phyloP scores from a whole-genome alignment of 192 early-diverging fungal genomes.

The Entrophospora sp. region DNA sequence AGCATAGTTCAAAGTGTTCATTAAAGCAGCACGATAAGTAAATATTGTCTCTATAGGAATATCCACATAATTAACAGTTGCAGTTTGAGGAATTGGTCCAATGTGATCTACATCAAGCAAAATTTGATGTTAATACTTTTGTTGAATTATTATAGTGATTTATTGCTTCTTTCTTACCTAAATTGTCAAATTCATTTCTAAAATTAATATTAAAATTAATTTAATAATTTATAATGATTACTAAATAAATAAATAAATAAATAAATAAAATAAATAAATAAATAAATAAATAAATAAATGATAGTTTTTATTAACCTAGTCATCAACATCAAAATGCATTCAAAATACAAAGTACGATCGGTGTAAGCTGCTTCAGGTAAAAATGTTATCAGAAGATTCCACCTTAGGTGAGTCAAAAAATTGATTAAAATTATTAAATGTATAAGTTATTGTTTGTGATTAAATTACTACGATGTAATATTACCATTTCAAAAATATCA shows the following conservation, averaged over 20 bases:
- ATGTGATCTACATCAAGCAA: background rate
- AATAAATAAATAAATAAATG: background rate
- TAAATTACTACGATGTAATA: too few species aligned
- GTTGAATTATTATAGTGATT: background rate
- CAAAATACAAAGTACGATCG: slow-evolving; percentile 14
- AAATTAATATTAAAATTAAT: too few species aligned
- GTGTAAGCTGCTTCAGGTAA: slow-evolving; percentile 8
- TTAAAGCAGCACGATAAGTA: slow-evolving; percentile 9
- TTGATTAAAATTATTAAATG: background rate
- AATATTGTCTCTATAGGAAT: slow-evolving; percentile 8
- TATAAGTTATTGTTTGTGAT: background rate
- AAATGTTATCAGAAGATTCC: slow-evolving; percentile 8
- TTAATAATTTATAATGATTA: background rate
- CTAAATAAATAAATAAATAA: background rate
- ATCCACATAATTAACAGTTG: background rate
- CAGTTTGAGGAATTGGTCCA: background rate
- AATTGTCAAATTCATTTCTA: slow-evolving; percentile 7
- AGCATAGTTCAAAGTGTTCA: slow-evolving; percentile 2
- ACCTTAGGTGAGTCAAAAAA: slow-evolving; percentile 7
- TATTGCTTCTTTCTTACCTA: slow-evolving; percentile 1
- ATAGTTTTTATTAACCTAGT: background rate
- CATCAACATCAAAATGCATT: slow-evolving; percentile 16
- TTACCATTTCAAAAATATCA: background rate
- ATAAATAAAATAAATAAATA: background rate
- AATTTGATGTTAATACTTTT: background rate